Conservation (phyloP, 345 rosid genomes). For the Balakata baccata region DNA sequence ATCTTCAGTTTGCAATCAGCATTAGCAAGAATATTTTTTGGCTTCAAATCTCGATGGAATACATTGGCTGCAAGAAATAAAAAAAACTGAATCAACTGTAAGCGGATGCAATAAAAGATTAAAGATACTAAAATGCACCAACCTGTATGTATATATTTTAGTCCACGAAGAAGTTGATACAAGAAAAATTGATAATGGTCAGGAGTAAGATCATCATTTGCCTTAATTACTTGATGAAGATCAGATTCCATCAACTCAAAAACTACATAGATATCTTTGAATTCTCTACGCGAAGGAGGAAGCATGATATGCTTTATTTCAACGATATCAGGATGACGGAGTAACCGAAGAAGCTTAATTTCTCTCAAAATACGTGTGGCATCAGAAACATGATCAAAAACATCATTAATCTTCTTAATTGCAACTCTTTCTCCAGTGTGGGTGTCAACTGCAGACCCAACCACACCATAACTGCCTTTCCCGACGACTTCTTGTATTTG, state of each 20-base stretch:
- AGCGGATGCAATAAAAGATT: constrained; percentile 4
- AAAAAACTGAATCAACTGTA: constrained; percentile 16
- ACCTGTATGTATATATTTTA: constrained; percentile 93
- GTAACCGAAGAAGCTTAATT: constrained; percentile 87
- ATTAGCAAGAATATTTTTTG: constrained; percentile 96
- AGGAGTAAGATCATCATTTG: constrained; percentile 93
- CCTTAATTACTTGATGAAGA: constrained; percentile 94
- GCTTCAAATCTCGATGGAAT: constrained; percentile 95
- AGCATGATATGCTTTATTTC: constrained; percentile 95
- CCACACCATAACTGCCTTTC: constrained; percentile 98
- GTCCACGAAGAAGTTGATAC: constrained; percentile 96
- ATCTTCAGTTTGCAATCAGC: constrained; percentile 98
- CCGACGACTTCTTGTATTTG: constrained; percentile 92
- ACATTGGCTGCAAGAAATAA: constrained; percentile 68
- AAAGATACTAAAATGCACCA: constrained; percentile 21
- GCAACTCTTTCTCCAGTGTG: constrained; percentile 90
- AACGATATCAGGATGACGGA: constrained; percentile 91
- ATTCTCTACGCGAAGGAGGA: constrained; percentile 95
- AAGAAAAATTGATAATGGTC: constrained; percentile 95
- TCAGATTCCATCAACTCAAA: constrained; percentile 99
- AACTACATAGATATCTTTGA: constrained; percentile 87
- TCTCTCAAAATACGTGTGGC: constrained; percentile 95
- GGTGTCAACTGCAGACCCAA: constrained; percentile 80
- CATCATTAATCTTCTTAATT: constrained; percentile 92
- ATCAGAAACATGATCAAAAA: constrained; percentile 96